Evolutionary conservation across 2,329 filamentous ascomycete species (phyloP), one percentile per base, ranked within the genome.

Genomic region (Diaporthe nobilis): DNA sequence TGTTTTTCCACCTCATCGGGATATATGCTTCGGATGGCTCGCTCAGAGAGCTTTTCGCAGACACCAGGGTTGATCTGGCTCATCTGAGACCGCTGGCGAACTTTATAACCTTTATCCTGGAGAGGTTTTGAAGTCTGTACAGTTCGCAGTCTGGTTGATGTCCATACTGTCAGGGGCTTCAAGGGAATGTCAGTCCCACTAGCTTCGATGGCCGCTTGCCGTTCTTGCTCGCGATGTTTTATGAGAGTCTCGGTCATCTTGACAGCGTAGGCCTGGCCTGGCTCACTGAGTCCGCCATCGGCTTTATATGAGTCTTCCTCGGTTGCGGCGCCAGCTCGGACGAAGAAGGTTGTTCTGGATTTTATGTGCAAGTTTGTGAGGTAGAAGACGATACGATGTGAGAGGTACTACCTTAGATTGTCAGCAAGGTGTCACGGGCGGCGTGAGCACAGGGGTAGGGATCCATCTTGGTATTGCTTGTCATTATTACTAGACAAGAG

Each of bases 301-400:
- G 94, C 92, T 82, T 96, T 97, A 89, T 96, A 98, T 13, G 93
- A 95, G 80, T 97, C 94, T 78, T 96, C 93, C 78, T 96, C 94
- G 34, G 90, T 89, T 0, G 95, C 95, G 10, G 94, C 93, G 49
- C 96, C 96, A 60, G 95, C 83, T 78, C 96, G 91, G 65, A 93
- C 96, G 83, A 98, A 98, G 85, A 97, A 98, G 9, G 95, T 98
- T 77, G 95, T 95, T 74, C 96, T 92, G 67, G 94, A 94, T 84
- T 99, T 98, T 88, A 98, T 98, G 84, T 99, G 97, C 34, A 98
- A 88, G 81, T 99, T 99, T 82, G 98, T 94, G 63, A 99, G 91
- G 84, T 98, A 99, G 85, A 99, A 99, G 73, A 99, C 96, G 79
- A 99, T 99, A 77, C 97, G 92, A 83, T 99, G 96, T 0, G 96